A percentile compares a stretch with the other conserved stretches of the same genome.
Conservation (phyloP, 2,329 filamentous ascomycete genomes). For the Fusarium sp. region DNA sequence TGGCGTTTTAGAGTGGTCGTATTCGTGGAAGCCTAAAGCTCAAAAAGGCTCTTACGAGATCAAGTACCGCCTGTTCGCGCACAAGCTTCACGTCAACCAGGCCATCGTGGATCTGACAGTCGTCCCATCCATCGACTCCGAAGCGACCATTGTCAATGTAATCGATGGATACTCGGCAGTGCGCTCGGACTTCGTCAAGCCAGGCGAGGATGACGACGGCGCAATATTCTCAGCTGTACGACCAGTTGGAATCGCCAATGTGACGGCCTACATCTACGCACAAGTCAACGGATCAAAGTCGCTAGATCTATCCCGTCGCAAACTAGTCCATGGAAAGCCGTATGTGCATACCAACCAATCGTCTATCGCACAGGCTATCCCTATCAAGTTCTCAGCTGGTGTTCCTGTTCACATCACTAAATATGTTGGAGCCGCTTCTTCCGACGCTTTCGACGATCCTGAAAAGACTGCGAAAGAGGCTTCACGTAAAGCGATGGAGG, state of each 20-base stretch:
- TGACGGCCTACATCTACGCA: neutral
- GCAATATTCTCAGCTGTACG: neutral
- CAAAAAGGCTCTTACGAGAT: neutral
- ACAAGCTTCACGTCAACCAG: neutral
- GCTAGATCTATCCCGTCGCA: neutral
- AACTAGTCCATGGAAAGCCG: neutral
- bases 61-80: neutral
- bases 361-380: neutral
- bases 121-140: neutral
- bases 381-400: neutral
- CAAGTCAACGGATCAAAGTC: neutral
- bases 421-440: neutral
- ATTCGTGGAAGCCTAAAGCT: neutral
- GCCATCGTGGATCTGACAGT: neutral
- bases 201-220: neutral
- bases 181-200: neutral
- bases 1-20: neutral
- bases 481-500: neutral
- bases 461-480: neutral
- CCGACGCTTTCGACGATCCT: neutral
- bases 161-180: conserved; percentile 9
- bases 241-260: neutral
- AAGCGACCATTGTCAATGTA: neutral
- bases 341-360: neutral
- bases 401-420: neutral